These are phyloP conservation scores for Lactarius tabidus DNA, from an alignment of 768 basidiomycete genomes.

Conservation along the genomic window DNA sequence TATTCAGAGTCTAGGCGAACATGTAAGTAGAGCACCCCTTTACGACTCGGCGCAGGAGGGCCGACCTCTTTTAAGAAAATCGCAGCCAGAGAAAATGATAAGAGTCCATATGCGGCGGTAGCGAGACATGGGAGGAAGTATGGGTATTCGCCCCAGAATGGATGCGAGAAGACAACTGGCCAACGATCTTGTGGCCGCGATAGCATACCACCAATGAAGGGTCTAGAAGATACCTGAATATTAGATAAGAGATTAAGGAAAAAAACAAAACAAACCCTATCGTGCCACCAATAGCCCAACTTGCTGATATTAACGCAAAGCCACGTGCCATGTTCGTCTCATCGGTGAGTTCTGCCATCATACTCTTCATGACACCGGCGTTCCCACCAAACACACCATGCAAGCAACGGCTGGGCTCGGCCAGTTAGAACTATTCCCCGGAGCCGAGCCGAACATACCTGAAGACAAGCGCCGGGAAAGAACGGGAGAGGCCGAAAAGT, in stretches of 20 bases:
- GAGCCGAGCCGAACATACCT: too few relatives aligned
- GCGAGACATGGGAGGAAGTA: slow-evolving; percentile 29
- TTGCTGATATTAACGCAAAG: too few relatives aligned
- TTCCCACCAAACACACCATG: too few relatives aligned
- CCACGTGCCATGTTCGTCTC: too few relatives aligned
- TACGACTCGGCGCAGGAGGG: neutral
- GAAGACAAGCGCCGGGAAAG: too few relatives aligned
- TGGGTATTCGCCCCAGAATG: slow-evolving; percentile 28
- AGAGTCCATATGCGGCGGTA: neutral
- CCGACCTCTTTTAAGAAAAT: slow-evolving; percentile 15
- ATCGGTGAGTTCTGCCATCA: too few relatives aligned
- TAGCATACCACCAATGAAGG: slow-evolving; percentile 26
- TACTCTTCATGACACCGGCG: too few relatives aligned
- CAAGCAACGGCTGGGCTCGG: too few relatives aligned
- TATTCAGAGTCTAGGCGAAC: slow-evolving; percentile 2
- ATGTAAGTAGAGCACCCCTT: neutral
- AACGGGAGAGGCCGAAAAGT: too few relatives aligned
- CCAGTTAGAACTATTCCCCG: too few relatives aligned
- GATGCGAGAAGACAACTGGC: slow-evolving; percentile 21
- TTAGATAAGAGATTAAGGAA: neutral
- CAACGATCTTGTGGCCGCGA: slow-evolving; percentile 28
- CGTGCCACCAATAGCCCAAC: too few relatives aligned
- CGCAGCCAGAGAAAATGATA: neutral
- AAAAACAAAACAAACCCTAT: too few relatives aligned
- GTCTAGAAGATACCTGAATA: slow-evolving; percentile 24